phyloP scores from a whole-genome alignment of 768 basidiomycete species.

The Termitomyces sp. region DNA sequence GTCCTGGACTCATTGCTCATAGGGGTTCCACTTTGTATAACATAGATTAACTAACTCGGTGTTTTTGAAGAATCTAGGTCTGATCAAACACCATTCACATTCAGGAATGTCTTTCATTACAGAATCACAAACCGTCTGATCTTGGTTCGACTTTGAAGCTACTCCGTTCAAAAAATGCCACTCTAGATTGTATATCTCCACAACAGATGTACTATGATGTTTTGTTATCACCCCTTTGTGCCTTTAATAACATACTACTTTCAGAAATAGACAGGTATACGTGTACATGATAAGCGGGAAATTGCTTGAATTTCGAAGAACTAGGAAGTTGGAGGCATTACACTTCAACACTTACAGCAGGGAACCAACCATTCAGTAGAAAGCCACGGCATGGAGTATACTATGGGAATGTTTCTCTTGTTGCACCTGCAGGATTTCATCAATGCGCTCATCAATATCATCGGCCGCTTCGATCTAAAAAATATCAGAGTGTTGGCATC shows the following conservation, averaged over 20 bases:
- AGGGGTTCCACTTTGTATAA: constrained; percentile 13
- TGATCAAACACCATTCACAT: background rate
- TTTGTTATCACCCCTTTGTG: background rate
- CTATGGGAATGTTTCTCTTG: constrained; percentile 90
- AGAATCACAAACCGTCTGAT: background rate
- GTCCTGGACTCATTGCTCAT: background rate
- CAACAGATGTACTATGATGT: background rate
- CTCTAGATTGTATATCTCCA: background rate
- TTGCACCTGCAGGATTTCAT: constrained; percentile 76
- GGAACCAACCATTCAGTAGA: constrained; percentile 50
- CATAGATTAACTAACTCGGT: constrained; percentile 9
- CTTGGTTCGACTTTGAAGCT: background rate
- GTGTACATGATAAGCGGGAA: background rate
- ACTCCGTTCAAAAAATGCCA: background rate
- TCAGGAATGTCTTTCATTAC: background rate
- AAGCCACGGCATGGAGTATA: constrained; percentile 86
- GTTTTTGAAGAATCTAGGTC: background rate
- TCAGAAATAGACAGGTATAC: background rate
- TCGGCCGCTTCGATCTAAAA: constrained; percentile 74
- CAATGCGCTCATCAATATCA: constrained; percentile 91
- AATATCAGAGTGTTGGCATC: constrained; percentile 9
- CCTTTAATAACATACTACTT: background rate
- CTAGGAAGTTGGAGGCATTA: background rate
- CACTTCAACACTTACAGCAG: background rate
- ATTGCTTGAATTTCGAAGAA: background rate